Evolutionary conservation across 177 flowering plant species (phyloP).

Genomic region (Tripterygium wilfordii): DNA sequence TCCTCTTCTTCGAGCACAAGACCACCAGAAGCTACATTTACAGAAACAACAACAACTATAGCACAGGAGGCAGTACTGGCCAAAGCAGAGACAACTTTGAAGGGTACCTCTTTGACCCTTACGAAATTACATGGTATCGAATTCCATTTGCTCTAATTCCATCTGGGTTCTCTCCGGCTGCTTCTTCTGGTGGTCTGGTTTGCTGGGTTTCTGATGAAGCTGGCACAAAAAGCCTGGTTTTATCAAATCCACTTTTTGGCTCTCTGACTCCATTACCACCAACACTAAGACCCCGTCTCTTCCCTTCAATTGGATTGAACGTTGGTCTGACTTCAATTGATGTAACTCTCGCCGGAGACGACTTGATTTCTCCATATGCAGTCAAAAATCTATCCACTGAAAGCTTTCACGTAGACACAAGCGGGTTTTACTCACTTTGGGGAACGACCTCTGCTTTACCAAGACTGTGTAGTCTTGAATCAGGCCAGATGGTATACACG

Average conservation of each 20-base stretch:
- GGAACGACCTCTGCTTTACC: slow-evolving; percentile 63
- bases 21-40: slow-evolving; percentile 30
- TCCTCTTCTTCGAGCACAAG: slow-evolving; percentile 71
- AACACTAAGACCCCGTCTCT: slow-evolving; percentile 57
- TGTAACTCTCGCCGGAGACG: slow-evolving; percentile 71
- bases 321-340: slow-evolving; percentile 44
- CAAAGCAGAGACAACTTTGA: slow-evolving; percentile 11
- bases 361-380: slow-evolving; percentile 59
- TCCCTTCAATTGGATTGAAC: slow-evolving; percentile 64
- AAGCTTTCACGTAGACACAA: slow-evolving; percentile 59
- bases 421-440: slow-evolving; percentile 73
- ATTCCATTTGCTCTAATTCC: slow-evolving; percentile 47
- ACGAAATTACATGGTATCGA: slow-evolving; percentile 50
- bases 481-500: slow-evolving; percentile 57
- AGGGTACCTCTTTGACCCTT: slow-evolving; percentile 69
- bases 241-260: slow-evolving; percentile 60
- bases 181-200: slow-evolving; percentile 73
- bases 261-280: slow-evolving; percentile 61
- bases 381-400: slow-evolving; percentile 67
- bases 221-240: slow-evolving; percentile 51
- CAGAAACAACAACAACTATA: slow-evolving; percentile 20
- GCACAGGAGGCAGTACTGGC: neutral
- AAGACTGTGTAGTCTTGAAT: slow-evolving; percentile 74
- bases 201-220: slow-evolving; percentile 69
- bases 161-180: slow-evolving; percentile 61